Base-by-base conservation (phyloP, 2,329 filamentous ascomycete genomes). In the Didymella segeticola region DNA sequence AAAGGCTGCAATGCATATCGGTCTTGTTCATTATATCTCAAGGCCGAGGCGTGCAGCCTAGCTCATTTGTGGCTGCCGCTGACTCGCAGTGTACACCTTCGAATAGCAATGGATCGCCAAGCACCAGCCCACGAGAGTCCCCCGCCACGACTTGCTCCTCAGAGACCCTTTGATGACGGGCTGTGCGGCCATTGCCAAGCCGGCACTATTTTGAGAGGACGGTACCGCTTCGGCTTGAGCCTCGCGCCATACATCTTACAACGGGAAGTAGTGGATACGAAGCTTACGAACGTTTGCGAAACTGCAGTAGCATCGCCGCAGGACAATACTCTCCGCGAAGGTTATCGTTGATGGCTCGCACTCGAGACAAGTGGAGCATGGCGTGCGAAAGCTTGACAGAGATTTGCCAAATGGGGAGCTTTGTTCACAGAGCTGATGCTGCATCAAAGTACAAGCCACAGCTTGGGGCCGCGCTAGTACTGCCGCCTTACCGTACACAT, bases 401-500 rank as follows among this genome's bases (percentile, higher is more conserved):
- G 19, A 19, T 27, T 25, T 47, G 39, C 31, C 42, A 17, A 43
- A 12, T 46, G 26, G 31, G 5, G n/a, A 37, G 48, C 43, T 47
- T 47, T 47, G 42, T 11, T 46, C 45, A 17, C 29, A 29, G 19
- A 41, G 52, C 29, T 47, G 46, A 50, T 50, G 46, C 42, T 50
- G 52, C 47, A 25, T 37, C 46, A 48, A 36, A 14, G 47, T 47
- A 42, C 43, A 55, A 49, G 52, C 47, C 33, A 53, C 53, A 48
- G 27, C 22, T 54, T 26, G 53, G 51, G 43, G 26, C 42, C 23
- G 26, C 31, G 39, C 46, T 58, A 58, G 58, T 36, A 48, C 29
- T 56, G 58, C 58, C 58, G 56, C 49, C 52, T 51, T 61, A 54
- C 61, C 56, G 56, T 49, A 48, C 33, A 34, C 52, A 55, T 57